Evolutionary conservation across 306 rosid species (phyloP).

Genomic region (Sesbania bispinosa): DNA sequence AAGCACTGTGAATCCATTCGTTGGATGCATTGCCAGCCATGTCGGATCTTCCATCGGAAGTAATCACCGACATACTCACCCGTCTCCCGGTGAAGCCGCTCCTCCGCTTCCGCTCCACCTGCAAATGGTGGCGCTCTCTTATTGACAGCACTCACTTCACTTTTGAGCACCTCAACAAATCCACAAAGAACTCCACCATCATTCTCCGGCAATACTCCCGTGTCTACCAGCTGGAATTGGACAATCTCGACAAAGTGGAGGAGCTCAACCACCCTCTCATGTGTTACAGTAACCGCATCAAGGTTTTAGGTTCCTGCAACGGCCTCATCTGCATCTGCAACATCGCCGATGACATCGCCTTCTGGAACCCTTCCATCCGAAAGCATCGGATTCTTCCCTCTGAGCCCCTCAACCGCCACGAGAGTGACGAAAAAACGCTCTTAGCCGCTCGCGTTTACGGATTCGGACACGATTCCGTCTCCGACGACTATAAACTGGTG

Average conservation of each 20-base stretch:
- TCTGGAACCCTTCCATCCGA: slow-evolving; percentile 65
- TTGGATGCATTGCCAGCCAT: background rate
- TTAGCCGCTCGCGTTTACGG: slow-evolving; percentile 50
- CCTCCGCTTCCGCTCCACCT: slow-evolving; percentile 40
- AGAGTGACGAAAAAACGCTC: background rate
- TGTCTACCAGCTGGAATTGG: slow-evolving; percentile 34
- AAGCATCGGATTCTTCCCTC: slow-evolving; percentile 46
- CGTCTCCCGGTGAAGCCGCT: slow-evolving; percentile 43
- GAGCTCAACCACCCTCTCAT: slow-evolving; percentile 71
- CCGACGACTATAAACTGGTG: slow-evolving; percentile 49
- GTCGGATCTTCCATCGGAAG: slow-evolving; percentile 66
- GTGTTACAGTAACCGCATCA: slow-evolving; percentile 63
- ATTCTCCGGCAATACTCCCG: slow-evolving; percentile 47
- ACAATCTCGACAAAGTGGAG: slow-evolving; percentile 18
- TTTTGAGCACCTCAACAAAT: slow-evolving; percentile 38
- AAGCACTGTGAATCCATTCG: background rate
- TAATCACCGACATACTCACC: slow-evolving; percentile 44
- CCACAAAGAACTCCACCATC: slow-evolving; percentile 21
- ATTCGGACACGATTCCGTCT: slow-evolving; percentile 47
- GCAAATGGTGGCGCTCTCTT: slow-evolving; percentile 47
- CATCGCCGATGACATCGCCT: slow-evolving; percentile 64
- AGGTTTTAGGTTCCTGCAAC: slow-evolving; percentile 50
- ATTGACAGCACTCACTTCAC: slow-evolving; percentile 53
- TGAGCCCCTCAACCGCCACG: slow-evolving; percentile 10
- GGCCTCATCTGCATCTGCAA: slow-evolving; percentile 69